These are phyloP conservation scores for Cryptosporidium meleagridis DNA, from an alignment of 169 alveolate genomes.

Conservation along the genomic window DNA sequence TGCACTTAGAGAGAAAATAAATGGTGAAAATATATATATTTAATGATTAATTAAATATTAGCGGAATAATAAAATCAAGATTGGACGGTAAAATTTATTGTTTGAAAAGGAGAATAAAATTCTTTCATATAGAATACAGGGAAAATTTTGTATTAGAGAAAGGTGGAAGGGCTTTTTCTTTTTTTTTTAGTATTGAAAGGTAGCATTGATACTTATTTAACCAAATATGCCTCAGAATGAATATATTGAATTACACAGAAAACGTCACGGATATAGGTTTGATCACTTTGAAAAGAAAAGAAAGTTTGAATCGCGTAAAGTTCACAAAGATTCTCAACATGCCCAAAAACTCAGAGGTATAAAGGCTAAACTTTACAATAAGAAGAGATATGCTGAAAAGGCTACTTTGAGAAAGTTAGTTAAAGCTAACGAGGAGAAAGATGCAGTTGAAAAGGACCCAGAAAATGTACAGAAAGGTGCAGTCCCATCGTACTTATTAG, in stretches of 20 bases:
- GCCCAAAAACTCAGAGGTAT: slow-evolving; percentile 95
- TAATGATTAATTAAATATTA: no score
- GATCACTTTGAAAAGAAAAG: slow-evolving; percentile 92
- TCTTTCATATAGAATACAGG: not conserved
- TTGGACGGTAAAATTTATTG: not conserved
- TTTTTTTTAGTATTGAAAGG: not conserved
- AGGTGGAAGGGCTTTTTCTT: not conserved
- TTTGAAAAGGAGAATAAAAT: not conserved
- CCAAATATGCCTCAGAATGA: slow-evolving; percentile 96
- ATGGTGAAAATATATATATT: not conserved
- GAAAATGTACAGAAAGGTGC: slow-evolving; percentile 95
- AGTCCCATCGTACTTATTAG: slow-evolving; percentile 98
- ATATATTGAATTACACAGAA: slow-evolving; percentile 94
- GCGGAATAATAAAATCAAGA: not conserved
- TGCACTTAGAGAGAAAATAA: not conserved
- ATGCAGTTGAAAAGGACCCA: slow-evolving; percentile 88
- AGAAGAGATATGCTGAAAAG: slow-evolving; percentile 97
- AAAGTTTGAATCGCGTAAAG: slow-evolving; percentile 95
- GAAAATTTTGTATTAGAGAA: not conserved
- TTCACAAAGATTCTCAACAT: slow-evolving; percentile 91
- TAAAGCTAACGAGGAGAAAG: slow-evolving; percentile 93
- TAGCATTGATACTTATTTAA: not conserved
- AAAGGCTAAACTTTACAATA: slow-evolving; percentile 96
- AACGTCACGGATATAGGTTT: slow-evolving; percentile 95
- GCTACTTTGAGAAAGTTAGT: slow-evolving; percentile 94